Evolutionary conservation across 352 stramenopile species (phyloP), one percentile per base, ranked within the genome.

Genomic region (Blastocystis sp.): DNA sequence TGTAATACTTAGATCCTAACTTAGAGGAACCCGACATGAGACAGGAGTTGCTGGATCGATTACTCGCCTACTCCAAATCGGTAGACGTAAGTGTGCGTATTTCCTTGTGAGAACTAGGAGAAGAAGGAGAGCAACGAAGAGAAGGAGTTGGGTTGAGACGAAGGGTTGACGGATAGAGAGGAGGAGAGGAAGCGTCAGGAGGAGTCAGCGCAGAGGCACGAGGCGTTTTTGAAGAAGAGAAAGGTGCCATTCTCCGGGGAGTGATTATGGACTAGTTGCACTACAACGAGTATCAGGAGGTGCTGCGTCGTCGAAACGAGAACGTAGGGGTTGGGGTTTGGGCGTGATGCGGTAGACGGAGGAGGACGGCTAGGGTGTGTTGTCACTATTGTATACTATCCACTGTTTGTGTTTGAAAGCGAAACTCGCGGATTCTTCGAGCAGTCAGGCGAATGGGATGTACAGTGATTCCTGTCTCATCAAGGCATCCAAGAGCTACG

Each of bases 251-350:
- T 3, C 13, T 16, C 37, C 1, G 3, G 10, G 41, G 24, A 13
- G n/a, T 24, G 12, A 0, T 69, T 10, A 67, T 16, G 1, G 12
- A 13, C 41, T 85, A 85, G 74, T 29, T 67, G 10, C 51, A 69
- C 45, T 85, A 85, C 39, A 50, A 69, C 24, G 74, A 85, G 33
- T 85, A 85, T 41, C 74, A 67, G 39, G 60, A 61, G n/a, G 51
- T 69, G 2, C 29, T 85, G 41, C 41, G 13, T n/a, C n/a, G n/a
- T n/a, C n/a, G n/a, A n/a, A n/a, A n/a, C n/a, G n/a, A n/a, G n/a
- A n/a, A n/a, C n/a, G n/a, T n/a, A n/a, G n/a, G n/a, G n/a, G n/a
- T n/a, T n/a, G n/a, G n/a, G n/a, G n/a, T n/a, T n/a, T n/a, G n/a
- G n/a, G n/a, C n/a, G n/a, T n/a, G n/a, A n/a, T n/a, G n/a, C n/a